Percentiles rank a stretch among this genome's conserved stretches.
phyloP scores from a whole-genome alignment of 768 basidiomycete species.

The Tulasnella sp. region DNA sequence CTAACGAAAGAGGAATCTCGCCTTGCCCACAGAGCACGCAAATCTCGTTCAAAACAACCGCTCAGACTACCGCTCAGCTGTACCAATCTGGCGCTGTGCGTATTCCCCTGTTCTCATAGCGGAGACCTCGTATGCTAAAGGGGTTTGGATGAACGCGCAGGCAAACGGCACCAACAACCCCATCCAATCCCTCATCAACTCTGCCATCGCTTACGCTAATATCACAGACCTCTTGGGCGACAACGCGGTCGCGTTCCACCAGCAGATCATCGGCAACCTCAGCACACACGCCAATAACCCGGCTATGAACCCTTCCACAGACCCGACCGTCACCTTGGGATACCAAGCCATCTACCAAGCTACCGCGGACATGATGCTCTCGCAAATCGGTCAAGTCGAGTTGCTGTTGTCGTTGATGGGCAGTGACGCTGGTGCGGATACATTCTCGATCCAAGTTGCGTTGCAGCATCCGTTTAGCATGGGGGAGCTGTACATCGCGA shows the following conservation, averaged over 20 bases:
- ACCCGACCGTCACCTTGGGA: slow-evolving; percentile 49
- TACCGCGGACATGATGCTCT: slow-evolving; percentile 42
- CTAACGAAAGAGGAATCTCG: neutral
- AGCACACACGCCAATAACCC: slow-evolving; percentile 40
- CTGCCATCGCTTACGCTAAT: slow-evolving; percentile 60
- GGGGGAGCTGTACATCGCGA: slow-evolving; percentile 61
- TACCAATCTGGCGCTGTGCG: slow-evolving; percentile 35
- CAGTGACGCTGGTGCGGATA: slow-evolving; percentile 36
- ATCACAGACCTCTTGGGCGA: slow-evolving; percentile 46
- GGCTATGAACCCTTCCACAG: slow-evolving; percentile 43
- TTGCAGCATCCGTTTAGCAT: slow-evolving; percentile 63
- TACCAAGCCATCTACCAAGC: slow-evolving; percentile 55
- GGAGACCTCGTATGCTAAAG: neutral
- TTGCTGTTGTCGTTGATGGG: slow-evolving; percentile 50
- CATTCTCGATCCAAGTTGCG: slow-evolving; percentile 59
- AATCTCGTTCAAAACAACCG: slow-evolving; percentile 42
- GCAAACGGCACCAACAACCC: slow-evolving; percentile 20
- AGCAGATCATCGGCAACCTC: slow-evolving; percentile 39
- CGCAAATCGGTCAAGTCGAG: slow-evolving; percentile 54
- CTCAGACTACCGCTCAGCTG: slow-evolving; percentile 42
- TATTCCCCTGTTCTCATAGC: slow-evolving; percentile 32
- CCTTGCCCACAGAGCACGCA: slow-evolving; percentile 38
- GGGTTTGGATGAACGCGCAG: neutral
- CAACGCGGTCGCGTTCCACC: slow-evolving; percentile 39
- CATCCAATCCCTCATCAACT: slow-evolving; percentile 59